phyloP scores from a whole-genome alignment of 2,329 filamentous ascomycete genomes.

The Hansfordia pulvinata region DNA sequence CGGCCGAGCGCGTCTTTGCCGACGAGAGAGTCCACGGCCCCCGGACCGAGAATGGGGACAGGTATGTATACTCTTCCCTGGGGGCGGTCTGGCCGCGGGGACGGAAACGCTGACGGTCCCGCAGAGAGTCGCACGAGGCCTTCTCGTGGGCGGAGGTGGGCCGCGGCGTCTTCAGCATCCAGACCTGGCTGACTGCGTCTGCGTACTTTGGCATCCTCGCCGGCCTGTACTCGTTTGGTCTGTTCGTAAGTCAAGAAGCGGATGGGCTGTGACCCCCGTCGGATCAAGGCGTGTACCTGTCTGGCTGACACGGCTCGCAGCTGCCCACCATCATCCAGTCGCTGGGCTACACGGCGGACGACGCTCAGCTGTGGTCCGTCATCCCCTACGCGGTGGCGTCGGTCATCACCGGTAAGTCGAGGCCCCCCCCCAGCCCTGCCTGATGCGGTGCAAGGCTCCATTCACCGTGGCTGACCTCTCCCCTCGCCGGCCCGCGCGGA shows the following conservation, averaged over 20 bases:
- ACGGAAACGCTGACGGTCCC: not conserved
- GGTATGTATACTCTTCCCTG: constrained; percentile 15
- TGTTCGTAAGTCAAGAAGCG: constrained; percentile 47
- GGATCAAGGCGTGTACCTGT: too few relatives aligned
- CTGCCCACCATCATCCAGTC: constrained; percentile 51
- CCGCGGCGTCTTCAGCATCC: constrained; percentile 44
- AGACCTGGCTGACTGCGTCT: constrained; percentile 48
- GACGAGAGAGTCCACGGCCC: constrained; percentile 26
- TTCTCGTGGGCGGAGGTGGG: constrained; percentile 49
- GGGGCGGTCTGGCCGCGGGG: constrained; percentile 3
- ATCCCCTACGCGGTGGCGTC: constrained; percentile 50
- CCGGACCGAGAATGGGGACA: constrained; percentile 15
- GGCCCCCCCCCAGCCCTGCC: not conserved
- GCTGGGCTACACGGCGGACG: constrained; percentile 38
- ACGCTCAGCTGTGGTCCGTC: constrained; percentile 49
- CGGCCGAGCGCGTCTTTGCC: constrained; percentile 35
- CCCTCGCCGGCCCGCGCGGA: too few relatives aligned
- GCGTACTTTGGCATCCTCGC: constrained; percentile 47
- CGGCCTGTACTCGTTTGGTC: constrained; percentile 47
- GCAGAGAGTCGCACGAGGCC: constrained; percentile 21
- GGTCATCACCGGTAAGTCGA: constrained; percentile 30
- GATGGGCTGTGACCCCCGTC: too few relatives aligned
- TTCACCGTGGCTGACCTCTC: too few relatives aligned
- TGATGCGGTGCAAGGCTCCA: too few relatives aligned
- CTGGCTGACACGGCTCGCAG: constrained; percentile 19